Evolutionary conservation across 2,329 filamentous ascomycete genomes (phyloP).

Genomic region (Cladosporium austrohemisphaericum): DNA sequence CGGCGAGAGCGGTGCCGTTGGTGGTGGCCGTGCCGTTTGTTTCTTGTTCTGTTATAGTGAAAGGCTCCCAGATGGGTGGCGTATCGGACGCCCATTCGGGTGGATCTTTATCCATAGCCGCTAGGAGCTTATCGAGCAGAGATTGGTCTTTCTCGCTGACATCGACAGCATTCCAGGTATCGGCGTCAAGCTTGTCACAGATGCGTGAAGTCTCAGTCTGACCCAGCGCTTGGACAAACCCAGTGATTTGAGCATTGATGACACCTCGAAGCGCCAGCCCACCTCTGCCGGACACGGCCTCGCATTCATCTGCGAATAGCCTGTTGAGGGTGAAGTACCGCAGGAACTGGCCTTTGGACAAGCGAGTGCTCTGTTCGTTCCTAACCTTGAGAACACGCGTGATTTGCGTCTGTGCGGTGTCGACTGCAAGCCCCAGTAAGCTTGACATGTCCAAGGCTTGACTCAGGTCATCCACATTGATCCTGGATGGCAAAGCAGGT

Average conservation of each 20-base stretch:
- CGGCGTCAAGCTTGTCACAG: constrained; percentile 72
- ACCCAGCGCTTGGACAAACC: constrained; percentile 69
- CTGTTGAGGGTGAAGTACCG: constrained; percentile 80
- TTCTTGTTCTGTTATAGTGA: constrained; percentile 24
- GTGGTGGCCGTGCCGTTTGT: constrained; percentile 29
- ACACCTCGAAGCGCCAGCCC: constrained; percentile 72
- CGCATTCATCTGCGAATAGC: constrained; percentile 81
- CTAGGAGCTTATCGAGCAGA: constrained; percentile 62
- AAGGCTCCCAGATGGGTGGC: constrained; percentile 49
- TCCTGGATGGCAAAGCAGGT: constrained; percentile 15
- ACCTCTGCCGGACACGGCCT: constrained; percentile 75
- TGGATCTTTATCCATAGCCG: constrained; percentile 68
- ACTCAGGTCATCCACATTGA: constrained; percentile 63
- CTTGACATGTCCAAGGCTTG: constrained; percentile 73
- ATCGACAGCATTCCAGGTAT: constrained; percentile 75
- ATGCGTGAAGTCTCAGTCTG: constrained; percentile 71
- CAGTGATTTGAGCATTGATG: constrained; percentile 76
- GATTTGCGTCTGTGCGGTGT: constrained; percentile 68
- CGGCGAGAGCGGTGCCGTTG: constrained; percentile 19
- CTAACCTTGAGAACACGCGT: constrained; percentile 76
- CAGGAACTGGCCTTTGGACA: constrained; percentile 68
- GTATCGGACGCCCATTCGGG: constrained; percentile 59
- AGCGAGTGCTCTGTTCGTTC: constrained; percentile 65
- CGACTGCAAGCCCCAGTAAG: constrained; percentile 73
- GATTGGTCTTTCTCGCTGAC: constrained; percentile 61